Conservation (phyloP, 129 eudicot genomes). For the Apium graveolens region DNA sequence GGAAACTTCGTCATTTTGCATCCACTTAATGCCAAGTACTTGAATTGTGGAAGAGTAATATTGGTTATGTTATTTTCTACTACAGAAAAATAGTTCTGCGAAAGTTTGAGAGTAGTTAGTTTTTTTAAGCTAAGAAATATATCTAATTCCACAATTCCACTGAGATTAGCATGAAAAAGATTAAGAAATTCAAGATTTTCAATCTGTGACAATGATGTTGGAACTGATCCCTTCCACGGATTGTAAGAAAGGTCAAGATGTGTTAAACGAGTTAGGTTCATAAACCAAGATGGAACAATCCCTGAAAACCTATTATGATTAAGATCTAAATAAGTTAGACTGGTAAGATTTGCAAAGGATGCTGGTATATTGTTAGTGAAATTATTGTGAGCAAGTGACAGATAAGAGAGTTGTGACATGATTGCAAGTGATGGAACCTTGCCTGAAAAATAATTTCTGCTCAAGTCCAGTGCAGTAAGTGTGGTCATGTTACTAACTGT, state of each 20-base stretch:
- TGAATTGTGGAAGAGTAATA: constrained; percentile 3
- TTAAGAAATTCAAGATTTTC: background rate
- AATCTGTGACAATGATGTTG: constrained; percentile 1
- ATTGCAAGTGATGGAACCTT: too few relatives aligned
- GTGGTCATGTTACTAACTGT: too few relatives aligned
- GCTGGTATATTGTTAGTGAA: background rate
- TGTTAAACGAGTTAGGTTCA: constrained; percentile 17
- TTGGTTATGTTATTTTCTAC: constrained; percentile 12
- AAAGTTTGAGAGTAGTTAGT: background rate
- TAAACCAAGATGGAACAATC: constrained; percentile 13
- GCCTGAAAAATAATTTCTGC: background rate
- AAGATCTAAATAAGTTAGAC: constrained; percentile 1
- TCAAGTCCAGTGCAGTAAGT: background rate
- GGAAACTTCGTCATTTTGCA: background rate
- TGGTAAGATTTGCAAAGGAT: background rate
- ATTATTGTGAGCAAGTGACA: too few relatives aligned
- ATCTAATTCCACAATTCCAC: background rate
- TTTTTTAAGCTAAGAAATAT: background rate
- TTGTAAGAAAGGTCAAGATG: background rate
- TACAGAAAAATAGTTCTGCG: constrained; percentile 1
- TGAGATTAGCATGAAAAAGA: background rate
- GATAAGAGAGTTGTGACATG: too few relatives aligned
- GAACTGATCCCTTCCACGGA: constrained; percentile 17
- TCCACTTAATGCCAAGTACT: background rate
- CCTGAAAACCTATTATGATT: background rate